phyloP scores from a whole-genome alignment of 1,284 basidiomycete genomes.

The Heterobasidion irregulare region DNA sequence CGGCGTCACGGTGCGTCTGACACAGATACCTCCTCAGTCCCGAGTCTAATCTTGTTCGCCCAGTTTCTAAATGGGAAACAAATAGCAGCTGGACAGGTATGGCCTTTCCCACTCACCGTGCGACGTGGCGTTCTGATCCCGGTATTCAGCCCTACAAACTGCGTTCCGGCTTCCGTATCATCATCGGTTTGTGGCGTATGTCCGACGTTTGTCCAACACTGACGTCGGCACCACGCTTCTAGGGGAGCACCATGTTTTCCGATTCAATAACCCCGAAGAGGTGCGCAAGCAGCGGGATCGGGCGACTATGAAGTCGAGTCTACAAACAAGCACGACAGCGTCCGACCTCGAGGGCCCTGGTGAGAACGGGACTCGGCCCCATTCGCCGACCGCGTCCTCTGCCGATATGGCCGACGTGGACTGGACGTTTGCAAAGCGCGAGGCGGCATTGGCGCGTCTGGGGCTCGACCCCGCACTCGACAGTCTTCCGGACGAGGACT shows the following conservation, averaged over 20 bases:
- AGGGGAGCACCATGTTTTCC: constrained; percentile 97
- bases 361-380: constrained; percentile 56
- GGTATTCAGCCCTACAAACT: constrained; percentile 62
- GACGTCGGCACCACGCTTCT: background rate
- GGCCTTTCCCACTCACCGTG: constrained; percentile 13
- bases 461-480: constrained; percentile 84
- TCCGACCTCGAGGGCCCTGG: constrained; percentile 47
- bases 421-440: constrained; percentile 90
- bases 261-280: constrained; percentile 94
- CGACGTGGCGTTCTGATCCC: constrained; percentile 6
- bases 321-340: constrained; percentile 57
- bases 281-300: constrained; percentile 86
- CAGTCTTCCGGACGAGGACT: constrained; percentile 85
- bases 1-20: constrained; percentile 70
- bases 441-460: constrained; percentile 79
- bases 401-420: constrained; percentile 71
- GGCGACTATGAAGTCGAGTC: constrained; percentile 57
- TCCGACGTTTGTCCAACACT: background rate
- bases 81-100: constrained; percentile 64
- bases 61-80: constrained; percentile 92
- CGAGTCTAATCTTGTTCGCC: background rate
- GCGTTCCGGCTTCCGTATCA: constrained; percentile 91
- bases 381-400: constrained; percentile 63
- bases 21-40: background rate
- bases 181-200: constrained; percentile 55